Conservation (phyloP, 495 filamentous ascomycete genomes). For the Xylaria curta region DNA sequence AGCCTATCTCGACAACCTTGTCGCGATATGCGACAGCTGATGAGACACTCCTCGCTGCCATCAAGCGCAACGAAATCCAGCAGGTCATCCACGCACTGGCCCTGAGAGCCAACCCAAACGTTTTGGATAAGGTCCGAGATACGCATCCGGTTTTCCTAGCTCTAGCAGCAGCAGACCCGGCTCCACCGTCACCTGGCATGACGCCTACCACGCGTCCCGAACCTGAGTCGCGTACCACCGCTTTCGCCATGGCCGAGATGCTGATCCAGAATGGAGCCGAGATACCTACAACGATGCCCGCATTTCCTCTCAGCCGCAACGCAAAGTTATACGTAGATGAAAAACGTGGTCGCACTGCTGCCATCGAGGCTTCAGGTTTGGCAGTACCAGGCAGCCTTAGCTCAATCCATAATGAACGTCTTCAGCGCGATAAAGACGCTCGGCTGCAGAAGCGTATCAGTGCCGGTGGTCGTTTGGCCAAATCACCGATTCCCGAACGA, state of each 20-base stretch:
- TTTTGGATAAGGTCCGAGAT: constrained; percentile 82
- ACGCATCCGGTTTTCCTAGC: constrained; percentile 91
- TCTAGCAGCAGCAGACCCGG: constrained; percentile 92
- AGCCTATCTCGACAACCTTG: constrained; percentile 73
- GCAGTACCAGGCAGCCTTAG: constrained; percentile 31
- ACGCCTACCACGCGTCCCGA: constrained; percentile 36
- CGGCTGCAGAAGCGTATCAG: constrained; percentile 68
- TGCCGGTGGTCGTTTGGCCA: constrained; percentile 64
- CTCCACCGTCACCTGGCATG: constrained; percentile 63
- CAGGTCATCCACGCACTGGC: constrained; percentile 91
- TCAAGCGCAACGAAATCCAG: constrained; percentile 93
- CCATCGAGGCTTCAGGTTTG: constrained; percentile 44
- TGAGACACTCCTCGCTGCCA: constrained; percentile 88
- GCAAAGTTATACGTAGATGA: constrained; percentile 86
- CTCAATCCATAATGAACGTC: constrained; percentile 44
- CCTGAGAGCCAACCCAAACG: constrained; percentile 85
- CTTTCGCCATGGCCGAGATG: constrained; percentile 89
- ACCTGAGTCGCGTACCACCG: constrained; percentile 47
- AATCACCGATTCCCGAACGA: constrained; percentile 62
- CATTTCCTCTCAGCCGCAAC: constrained; percentile 75
- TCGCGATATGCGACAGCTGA: constrained; percentile 83
- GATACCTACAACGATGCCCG: constrained; percentile 73
- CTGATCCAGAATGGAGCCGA: constrained; percentile 94
- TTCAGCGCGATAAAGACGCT: constrained; percentile 59
- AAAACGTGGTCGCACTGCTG: constrained; percentile 65